Conservation (phyloP, 2,329 filamentous ascomycete species). For the Pestalotiopsis sp. region DNA sequence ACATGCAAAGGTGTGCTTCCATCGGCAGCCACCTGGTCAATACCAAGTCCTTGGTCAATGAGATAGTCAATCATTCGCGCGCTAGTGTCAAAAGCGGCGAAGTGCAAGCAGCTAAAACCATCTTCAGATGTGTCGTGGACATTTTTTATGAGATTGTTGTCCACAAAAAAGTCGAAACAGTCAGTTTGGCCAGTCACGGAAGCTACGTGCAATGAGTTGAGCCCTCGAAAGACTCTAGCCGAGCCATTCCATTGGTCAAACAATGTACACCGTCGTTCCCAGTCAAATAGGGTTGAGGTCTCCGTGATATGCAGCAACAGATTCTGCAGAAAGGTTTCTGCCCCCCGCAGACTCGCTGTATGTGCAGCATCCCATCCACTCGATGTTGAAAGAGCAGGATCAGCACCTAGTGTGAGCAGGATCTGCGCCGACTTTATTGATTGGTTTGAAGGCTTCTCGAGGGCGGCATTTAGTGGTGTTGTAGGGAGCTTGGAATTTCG, state of each 20-base stretch:
- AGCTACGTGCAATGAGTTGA: background rate
- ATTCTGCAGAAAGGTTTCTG: background rate
- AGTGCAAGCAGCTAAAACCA: background rate
- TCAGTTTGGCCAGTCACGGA: fast-evolving
- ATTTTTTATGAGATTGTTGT: background rate
- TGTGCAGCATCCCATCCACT: background rate
- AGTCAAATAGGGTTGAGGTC: background rate
- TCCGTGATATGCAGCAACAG: background rate
- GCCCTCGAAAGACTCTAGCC: background rate
- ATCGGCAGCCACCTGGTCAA: background rate
- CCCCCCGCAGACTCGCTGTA: fast-evolving
- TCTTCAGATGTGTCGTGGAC: background rate
- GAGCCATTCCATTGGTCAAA: background rate
- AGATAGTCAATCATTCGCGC: background rate
- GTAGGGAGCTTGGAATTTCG: fast-evolving
- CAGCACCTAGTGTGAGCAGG: background rate
- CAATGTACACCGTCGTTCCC: background rate
- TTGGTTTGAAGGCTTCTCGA: background rate
- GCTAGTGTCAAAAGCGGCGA: fast-evolving
- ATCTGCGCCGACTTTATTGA: background rate
- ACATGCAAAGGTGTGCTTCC: background rate
- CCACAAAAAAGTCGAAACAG: background rate
- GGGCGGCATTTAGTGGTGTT: background rate
- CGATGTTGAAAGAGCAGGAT: fast-evolving
- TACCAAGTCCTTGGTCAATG: background rate